These are phyloP conservation scores for Dryas drummondii DNA, from an alignment of 306 rosid genomes.

Conservation along the genomic window DNA sequence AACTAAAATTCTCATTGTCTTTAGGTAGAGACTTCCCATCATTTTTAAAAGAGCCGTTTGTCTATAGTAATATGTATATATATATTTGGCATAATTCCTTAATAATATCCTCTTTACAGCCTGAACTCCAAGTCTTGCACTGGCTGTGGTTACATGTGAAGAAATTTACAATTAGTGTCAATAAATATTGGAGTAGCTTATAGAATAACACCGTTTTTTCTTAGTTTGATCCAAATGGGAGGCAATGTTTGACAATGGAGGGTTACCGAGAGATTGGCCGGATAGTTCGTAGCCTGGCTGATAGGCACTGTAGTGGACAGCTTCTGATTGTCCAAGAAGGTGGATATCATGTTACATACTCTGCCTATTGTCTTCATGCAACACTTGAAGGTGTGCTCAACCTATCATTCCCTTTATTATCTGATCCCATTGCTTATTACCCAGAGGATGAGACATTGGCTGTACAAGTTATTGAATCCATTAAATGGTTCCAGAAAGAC, in stretches of 20 bases:
- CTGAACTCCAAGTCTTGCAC: not conserved
- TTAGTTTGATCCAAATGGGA: constrained; percentile 95
- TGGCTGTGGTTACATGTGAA: not conserved
- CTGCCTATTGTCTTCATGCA: constrained; percentile 92
- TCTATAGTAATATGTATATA: not conserved
- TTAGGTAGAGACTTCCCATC: not conserved
- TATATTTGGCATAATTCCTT: not conserved
- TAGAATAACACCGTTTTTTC: constrained; percentile 11
- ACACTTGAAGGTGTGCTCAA: constrained; percentile 86
- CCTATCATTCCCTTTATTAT: constrained; percentile 50
- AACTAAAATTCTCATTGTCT: not conserved
- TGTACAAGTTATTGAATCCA: constrained; percentile 51
- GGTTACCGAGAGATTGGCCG: constrained; percentile 73
- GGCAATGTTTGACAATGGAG: constrained; percentile 91
- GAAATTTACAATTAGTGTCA: not conserved
- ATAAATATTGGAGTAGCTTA: not conserved
- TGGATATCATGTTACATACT: constrained; percentile 84
- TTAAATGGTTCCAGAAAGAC: constrained; percentile 50
- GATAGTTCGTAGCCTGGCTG: constrained; percentile 38
- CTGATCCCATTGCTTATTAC: constrained; percentile 68
- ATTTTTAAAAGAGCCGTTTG: not conserved
- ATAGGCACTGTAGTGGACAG: constrained; percentile 47
- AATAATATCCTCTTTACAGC: not conserved
- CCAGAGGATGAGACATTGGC: constrained; percentile 72
- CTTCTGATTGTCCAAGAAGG: constrained; percentile 90